phyloP scores from a whole-genome alignment of 2,329 filamentous ascomycete species.

The Xylaria sp. region DNA sequence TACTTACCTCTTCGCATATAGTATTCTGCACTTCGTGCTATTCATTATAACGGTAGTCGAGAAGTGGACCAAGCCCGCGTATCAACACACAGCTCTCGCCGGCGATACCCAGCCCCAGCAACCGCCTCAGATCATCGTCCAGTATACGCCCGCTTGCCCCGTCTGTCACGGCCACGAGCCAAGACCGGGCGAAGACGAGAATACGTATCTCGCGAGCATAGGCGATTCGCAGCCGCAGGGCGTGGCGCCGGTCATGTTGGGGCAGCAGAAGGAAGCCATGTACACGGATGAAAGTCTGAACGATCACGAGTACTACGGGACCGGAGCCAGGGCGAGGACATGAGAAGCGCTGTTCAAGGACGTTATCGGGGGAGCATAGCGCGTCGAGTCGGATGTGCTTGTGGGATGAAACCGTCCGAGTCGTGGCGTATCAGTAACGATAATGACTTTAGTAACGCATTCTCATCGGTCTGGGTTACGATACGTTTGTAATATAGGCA shows the following conservation, averaged over 20 bases:
- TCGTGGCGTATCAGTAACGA: neutral
- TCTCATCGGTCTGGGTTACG: neutral
- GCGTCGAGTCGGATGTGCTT: neutral
- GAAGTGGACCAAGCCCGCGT: constrained; percentile 27
- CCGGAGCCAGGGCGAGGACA: neutral
- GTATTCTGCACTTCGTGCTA: constrained; percentile 22
- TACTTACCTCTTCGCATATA: constrained; percentile 5
- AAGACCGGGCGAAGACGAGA: constrained; percentile 20
- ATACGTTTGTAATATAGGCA: neutral
- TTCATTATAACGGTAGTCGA: constrained; percentile 23
- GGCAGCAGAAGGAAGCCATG: constrained; percentile 1
- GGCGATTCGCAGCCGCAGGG: constrained; percentile 35
- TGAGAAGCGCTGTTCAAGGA: neutral
- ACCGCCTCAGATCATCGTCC: constrained; percentile 31
- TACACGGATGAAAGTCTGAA: constrained; percentile 2
- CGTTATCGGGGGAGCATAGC: neutral
- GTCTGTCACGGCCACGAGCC: constrained; percentile 23
- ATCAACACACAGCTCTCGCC: neutral
- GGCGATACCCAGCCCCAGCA: constrained; percentile 16
- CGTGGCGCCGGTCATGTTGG: constrained; percentile 25
- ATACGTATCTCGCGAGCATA: constrained; percentile 16
- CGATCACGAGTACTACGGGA: neutral
- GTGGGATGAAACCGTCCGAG: neutral
- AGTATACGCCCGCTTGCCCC: constrained; percentile 31
- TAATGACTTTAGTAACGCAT: neutral